Evolutionary conservation across 2,329 filamentous ascomycete species (phyloP).

Genomic region (Pleoardoris graminearum): DNA sequence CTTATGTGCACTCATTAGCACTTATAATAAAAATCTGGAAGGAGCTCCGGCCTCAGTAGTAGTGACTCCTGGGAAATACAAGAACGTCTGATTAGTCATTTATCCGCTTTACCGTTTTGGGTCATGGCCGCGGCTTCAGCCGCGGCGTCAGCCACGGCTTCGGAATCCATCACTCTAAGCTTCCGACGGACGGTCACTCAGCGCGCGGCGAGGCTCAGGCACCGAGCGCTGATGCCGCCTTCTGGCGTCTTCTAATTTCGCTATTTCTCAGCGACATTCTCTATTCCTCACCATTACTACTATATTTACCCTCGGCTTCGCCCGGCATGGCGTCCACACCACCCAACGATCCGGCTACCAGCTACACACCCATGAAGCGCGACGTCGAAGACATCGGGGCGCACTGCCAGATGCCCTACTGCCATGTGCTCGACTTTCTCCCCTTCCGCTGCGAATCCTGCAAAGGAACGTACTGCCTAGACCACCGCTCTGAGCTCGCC

Average conservation of each 20-base stretch:
- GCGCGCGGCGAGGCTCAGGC: not conserved
- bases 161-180: not conserved
- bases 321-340: constrained; percentile 25
- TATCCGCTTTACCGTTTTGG: not conserved
- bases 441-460: constrained; percentile 94
- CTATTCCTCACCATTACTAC: not conserved
- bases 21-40: too few species aligned
- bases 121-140: not conserved
- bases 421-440: constrained; percentile 93
- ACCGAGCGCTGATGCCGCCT: constrained; percentile 1
- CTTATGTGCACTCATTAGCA: too few species aligned
- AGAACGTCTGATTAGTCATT: not conserved
- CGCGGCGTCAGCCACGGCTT: too few species aligned
- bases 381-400: constrained; percentile 85
- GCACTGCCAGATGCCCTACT: constrained; percentile 90
- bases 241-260: not conserved
- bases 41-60: too few species aligned
- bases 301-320: not conserved
- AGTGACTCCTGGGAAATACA: too few species aligned
- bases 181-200: constrained; percentile 1
- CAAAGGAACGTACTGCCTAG: constrained; percentile 81
- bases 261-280: constrained; percentile 4
- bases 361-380: constrained; percentile 69
- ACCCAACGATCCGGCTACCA: constrained; percentile 32
- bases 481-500: constrained; percentile 83